Base-by-base conservation (phyloP, 768 basidiomycete genomes). In the Russula vinacea region DNA sequence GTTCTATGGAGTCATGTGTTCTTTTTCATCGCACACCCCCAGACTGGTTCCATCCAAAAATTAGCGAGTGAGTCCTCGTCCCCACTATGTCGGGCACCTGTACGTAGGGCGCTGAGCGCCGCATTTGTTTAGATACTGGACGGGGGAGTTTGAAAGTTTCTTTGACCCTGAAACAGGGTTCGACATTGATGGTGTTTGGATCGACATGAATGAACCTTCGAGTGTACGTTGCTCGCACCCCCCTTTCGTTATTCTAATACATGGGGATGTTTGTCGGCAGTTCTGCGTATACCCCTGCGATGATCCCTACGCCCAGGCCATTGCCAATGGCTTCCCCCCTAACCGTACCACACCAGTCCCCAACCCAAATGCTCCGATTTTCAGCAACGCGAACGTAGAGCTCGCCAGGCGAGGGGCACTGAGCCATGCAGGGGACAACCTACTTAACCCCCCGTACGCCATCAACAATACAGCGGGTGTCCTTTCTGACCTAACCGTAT, bases 171-270 rank as follows among this genome's bases (percentile, higher is more conserved):
- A 76, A 14, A 78, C 73, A 0, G 86, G 86, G 1, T 64, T 89
- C 9, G 83, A 88, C 62, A 87, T 88, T 35, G 86, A 88, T 65
- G 87, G 87, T 11, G 81, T 81, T 19, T 89, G 88, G 89, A 87
- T 88, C 29, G 86, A 87, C 67, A 87, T 87, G 87, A 88, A 89
- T 70, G 87, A 89, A 65, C 87, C 88, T 7, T 73, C 85, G 3
- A 88, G 80, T 64, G 87, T 88, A 67, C 29, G 81, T 32, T 24
- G 29, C 10, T 35, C 9, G 17, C 37, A 14, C 14, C 10, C 42
- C 9, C 13, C 37, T 32, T 32, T 35, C n/a, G 2, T 24, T 13
- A 2, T 42, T 10, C 26, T n/a, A n/a, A 45, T 26, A 33, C 8
- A 26, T 33, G 24, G 14, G n/a, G 19, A 9, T 29, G 11, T 52